phyloP scores from a whole-genome alignment of 2,329 filamentous ascomycete species.

The Plectosphaerella sp. region DNA sequence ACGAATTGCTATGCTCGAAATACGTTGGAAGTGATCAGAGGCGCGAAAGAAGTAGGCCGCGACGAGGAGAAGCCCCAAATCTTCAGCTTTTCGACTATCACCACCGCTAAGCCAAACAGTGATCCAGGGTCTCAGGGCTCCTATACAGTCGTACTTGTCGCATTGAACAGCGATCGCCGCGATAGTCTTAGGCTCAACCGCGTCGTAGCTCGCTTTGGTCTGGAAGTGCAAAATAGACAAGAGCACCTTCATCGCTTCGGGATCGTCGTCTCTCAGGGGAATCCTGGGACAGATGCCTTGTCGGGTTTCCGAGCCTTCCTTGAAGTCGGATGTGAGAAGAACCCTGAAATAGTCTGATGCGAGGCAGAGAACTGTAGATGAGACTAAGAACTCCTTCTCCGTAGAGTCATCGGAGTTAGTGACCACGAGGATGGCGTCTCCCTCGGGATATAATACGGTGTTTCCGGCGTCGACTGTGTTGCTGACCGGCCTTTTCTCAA shows the following conservation, averaged over 20 bases:
- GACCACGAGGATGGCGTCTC: not conserved
- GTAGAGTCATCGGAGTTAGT: not conserved
- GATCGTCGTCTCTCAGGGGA: not conserved
- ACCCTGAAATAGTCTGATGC: not conserved
- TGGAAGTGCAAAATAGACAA: not conserved
- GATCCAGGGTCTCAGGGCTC: not conserved
- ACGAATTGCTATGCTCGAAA: not conserved
- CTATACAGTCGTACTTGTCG: not conserved
- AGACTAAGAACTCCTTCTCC: not conserved
- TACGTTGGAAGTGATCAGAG: not conserved
- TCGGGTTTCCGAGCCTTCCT: not conserved
- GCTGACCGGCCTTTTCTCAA: no score
- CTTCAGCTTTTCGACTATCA: not conserved
- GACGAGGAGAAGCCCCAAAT: not conserved
- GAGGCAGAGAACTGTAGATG: not conserved
- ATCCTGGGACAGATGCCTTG: not conserved
- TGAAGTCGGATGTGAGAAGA: not conserved
- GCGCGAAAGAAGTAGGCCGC: not conserved
- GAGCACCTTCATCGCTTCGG: not conserved
- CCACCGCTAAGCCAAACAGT: not conserved
- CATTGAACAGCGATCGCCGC: not conserved
- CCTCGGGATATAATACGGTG: not conserved
- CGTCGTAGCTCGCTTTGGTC: not conserved
- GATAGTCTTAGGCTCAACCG: not conserved
- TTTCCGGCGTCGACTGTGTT: no score